phyloP scores from a whole-genome alignment of 2,329 filamentous ascomycete species.

The Hypoxylon sp. region DNA sequence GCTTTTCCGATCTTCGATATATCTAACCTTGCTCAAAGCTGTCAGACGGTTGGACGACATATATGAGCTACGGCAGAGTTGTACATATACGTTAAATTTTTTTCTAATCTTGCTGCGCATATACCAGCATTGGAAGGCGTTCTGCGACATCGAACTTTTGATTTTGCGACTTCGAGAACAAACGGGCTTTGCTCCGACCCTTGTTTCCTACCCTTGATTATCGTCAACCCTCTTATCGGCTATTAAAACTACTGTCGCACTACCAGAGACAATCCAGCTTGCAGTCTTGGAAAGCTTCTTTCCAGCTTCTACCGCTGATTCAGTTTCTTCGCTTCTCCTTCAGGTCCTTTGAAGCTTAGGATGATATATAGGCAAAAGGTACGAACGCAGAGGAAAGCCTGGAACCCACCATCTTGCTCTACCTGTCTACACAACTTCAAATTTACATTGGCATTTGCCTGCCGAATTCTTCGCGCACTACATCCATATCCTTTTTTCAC shows the following conservation, averaged over 20 bases:
- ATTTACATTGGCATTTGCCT: constrained; percentile 37
- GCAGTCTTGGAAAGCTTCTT: constrained; percentile 48
- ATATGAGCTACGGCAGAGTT: background rate
- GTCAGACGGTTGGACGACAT: background rate
- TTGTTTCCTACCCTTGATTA: constrained; percentile 35
- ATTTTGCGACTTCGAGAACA: constrained; percentile 49
- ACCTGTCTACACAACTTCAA: too few relatives aligned
- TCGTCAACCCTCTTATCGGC: constrained; percentile 29
- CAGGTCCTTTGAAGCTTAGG: constrained; percentile 35
- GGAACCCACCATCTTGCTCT: constrained; percentile 44
- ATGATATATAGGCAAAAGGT: constrained; percentile 46
- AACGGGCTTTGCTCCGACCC: constrained; percentile 43
- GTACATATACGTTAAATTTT: constrained; percentile 1
- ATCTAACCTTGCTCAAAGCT: background rate
- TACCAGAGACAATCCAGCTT: constrained; percentile 44
- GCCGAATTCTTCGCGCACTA: constrained; percentile 30
- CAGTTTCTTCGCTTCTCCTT: constrained; percentile 39
- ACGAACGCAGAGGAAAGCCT: constrained; percentile 45
- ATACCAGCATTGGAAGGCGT: constrained; percentile 17
- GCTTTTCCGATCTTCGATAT: constrained; percentile 15
- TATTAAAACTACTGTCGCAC: constrained; percentile 38
- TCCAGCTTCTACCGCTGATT: constrained; percentile 46
- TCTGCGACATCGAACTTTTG: constrained; percentile 43
- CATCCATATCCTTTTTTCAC: constrained; percentile 1
- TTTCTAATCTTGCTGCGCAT: constrained; percentile 3